Evolutionary conservation across 164 flowering plant genomes (phyloP), one percentile per base, ranked within the genome.

Genomic region (Protea cynaroides): DNA sequence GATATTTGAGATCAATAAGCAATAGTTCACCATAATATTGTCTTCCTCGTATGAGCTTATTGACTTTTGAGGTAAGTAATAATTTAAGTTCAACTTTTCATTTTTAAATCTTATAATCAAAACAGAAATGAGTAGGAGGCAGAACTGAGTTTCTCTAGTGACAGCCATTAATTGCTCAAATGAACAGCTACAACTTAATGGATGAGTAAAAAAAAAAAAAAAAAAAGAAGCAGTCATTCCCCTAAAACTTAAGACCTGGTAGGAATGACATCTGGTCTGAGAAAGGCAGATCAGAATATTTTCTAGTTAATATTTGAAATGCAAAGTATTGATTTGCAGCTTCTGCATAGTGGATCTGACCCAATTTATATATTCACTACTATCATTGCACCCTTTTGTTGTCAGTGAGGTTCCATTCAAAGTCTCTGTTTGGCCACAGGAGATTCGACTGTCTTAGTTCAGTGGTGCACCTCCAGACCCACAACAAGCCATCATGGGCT

Each of bases 311-410:
- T 69, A 92, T 85, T 74, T 84, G 89, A 23, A 85, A 68, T 5
- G 89, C 67, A 10, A 92, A 82, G 66, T 73, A 65, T 61, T 64
- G 77, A 69, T 92, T 92, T 67, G 96, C 94, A 64, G 94, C 90
- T 58, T 92, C 96, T 1, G 90, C 86, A 72, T 87, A 89, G 74
- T 92, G 96, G 50, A 79, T 87, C 25, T 96, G 96, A 64, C 97
- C 96, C 96, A 89, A 37, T 71, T 87, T 34, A 92, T 75, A 68
- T 89, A 82, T 58, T 83, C 89, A 17, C 79, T 72, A 24, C 72
- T 78, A 50, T 89, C 85, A 56, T 69, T 63, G 53, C 96, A 91
- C 1, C 75, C 83, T 71, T 69, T 76, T 49, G 86, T 85, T 10
- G 86, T 85, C 25, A 83, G 81, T 7, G 72, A 64, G 63, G 62